Conservation (phyloP, 139 green algal genomes). For the Bryopsis sp. region DNA sequence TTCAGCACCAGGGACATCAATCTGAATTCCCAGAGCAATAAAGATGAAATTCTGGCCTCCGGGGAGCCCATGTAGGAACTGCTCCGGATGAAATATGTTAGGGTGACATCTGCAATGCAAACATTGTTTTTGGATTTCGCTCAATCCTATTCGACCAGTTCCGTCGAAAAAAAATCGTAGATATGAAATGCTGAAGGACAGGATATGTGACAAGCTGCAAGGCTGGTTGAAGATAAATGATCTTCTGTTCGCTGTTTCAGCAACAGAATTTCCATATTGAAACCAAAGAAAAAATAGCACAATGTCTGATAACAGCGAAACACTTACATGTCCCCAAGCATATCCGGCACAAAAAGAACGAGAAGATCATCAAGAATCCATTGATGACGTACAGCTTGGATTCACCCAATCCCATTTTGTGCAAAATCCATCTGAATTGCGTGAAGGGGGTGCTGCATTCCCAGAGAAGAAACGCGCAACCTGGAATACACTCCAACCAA, state of each 20-base stretch:
- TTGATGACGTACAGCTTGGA: conserved; percentile 32
- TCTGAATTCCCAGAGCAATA: conserved; percentile 26
- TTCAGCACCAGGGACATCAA: conserved; percentile 31
- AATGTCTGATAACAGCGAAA: neutral
- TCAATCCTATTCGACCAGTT: no score
- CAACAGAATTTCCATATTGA: no score
- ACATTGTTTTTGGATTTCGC: no score
- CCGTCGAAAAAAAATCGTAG: no score
- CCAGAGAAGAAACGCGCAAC: conserved; percentile 43
- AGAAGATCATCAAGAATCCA: conserved; percentile 20
- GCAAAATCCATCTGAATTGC: conserved; percentile 44
- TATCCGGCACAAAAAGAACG: conserved; percentile 9
- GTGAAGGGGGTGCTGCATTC: conserved; percentile 44
- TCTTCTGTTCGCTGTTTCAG: no score
- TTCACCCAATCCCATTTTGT: conserved; percentile 27
- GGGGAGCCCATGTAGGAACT: neutral
- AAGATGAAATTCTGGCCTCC: neutral
- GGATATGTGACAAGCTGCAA: no score
- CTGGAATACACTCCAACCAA: conserved; percentile 21
- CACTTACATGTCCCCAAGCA: conserved; percentile 7
- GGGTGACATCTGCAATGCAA: no score
- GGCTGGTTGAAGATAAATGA: no score
- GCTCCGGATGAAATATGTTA: neutral
- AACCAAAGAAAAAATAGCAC: neutral
- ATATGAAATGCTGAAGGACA: no score